phyloP scores from a whole-genome alignment of 441 rosid genomes.

The Adansonia grandidieri region DNA sequence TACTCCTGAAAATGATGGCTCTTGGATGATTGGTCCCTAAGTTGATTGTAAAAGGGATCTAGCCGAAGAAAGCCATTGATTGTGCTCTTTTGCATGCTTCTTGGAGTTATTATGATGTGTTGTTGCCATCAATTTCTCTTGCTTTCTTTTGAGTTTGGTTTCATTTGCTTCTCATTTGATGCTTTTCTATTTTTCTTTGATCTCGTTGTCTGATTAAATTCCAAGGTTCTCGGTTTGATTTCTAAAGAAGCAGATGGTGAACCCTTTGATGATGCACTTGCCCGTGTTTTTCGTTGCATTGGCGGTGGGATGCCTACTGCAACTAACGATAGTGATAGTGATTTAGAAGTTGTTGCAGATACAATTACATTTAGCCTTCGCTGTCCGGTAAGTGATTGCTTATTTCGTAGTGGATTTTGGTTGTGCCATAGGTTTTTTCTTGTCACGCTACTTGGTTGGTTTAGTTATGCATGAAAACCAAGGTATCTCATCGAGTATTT shows the following conservation, averaged over 20 bases:
- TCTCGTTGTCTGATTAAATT: conserved; percentile 3
- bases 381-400: conserved; percentile 37
- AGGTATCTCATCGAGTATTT: neutral
- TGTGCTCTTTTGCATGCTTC: conserved; percentile 2
- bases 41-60: neutral
- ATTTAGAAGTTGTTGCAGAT: conserved; percentile 41
- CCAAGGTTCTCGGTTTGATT: conserved; percentile 33
- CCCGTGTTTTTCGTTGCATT: conserved; percentile 37
- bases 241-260: conserved; percentile 40
- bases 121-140: neutral
- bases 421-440: neutral
- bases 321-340: conserved; percentile 39
- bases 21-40: neutral
- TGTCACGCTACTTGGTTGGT: neutral
- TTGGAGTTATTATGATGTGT: conserved; percentile 5
- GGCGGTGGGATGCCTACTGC: conserved; percentile 37
- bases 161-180: too few species aligned
- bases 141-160: too few species aligned
- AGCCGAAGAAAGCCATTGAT: neutral
- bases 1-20: neutral
- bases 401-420: neutral
- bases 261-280: conserved; percentile 33
- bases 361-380: conserved; percentile 35
- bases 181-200: neutral
- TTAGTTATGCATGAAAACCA: neutral